Evolutionary conservation across 129 eudicot species (phyloP).

Genomic region (Helianthus annuus): HanXRQr2.0-SUNRISE NC_035443.2:165836101-165836600

Average conservation of each 20-base stretch:
- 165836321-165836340: constrained; percentile 46
- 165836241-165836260: constrained; percentile 46
- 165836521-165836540: constrained; percentile 90
- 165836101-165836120: too few species aligned
- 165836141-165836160: too few species aligned
- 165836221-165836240: constrained; percentile 52
- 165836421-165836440: constrained; percentile 18
- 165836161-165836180: too few species aligned
- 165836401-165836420: neutral
- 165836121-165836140: too few species aligned
- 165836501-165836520: constrained; percentile 88
- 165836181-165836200: too few species aligned
- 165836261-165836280: constrained; percentile 45
- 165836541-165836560: constrained; percentile 45
- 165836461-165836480: constrained; percentile 94
- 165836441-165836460: constrained; percentile 66
- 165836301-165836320: constrained; percentile 54
- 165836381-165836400: constrained; percentile 11
- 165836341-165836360: constrained; percentile 24
- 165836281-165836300: constrained; percentile 47
- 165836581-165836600: too few species aligned
- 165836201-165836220: neutral
- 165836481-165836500: constrained; percentile 90
- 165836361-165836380: neutral
- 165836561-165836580: neutral